These are phyloP conservation scores for sorghum (Sorghum bicolor) DNA, from an alignment of 176 grass and related monocot genomes.

Conservation along the genomic window Sorghum_bicolor_NCBIv3 NC_012870.2:74617501-74618000, in stretches of 20 bases:
- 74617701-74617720: slow-evolving; percentile 13
- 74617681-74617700: neutral
- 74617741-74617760: slow-evolving; percentile 2
- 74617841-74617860: slow-evolving; percentile 18
- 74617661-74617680: slow-evolving; percentile 43
- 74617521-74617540: neutral
- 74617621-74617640: slow-evolving; percentile 70
- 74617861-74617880: slow-evolving; percentile 30
- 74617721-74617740: slow-evolving; percentile 12
- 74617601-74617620: neutral
- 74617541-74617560: neutral
- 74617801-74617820: neutral
- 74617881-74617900: slow-evolving; percentile 20
- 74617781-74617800: neutral
- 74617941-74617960: slow-evolving; percentile 27
- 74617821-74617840: neutral
- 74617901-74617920: neutral
- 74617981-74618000: neutral
- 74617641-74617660: slow-evolving; percentile 61
- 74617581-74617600: neutral
- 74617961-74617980: neutral
- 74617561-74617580: slow-evolving; percentile 40
- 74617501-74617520: slow-evolving; percentile 2
- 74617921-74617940: slow-evolving; percentile 2
- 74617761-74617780: neutral